Base-by-base conservation (phyloP, 2,329 filamentous ascomycete species). In the Aulographum hederae region DNA sequence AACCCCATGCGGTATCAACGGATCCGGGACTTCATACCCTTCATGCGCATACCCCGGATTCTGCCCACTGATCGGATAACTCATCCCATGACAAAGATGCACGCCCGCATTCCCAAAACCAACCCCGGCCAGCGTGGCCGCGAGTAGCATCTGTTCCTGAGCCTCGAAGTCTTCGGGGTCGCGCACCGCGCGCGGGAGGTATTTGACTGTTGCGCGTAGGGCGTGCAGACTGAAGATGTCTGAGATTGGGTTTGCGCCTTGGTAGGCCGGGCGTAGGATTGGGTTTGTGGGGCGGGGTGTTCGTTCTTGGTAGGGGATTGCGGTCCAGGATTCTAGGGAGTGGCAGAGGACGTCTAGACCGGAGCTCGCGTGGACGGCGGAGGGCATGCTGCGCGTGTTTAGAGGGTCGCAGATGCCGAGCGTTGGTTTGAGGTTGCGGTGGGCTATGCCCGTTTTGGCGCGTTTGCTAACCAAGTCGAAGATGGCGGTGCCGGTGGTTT, bases 71-170 rank as follows among this genome's bases (percentile, higher is more conserved):
- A 98, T 93, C 13, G 89, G 89, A 48, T 98, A 98, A 16, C 80
- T 91, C 86, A 98, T 95, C 50, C 86, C 76, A 49, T 81, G 76
- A 51, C 76, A 81, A 6, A 81, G 63, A 57, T 98, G 89, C 2
- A 98, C 89, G 31, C 91, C 89, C 1, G 91, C 91, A 46, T 98
- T 98, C 14, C 91, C 89, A 51, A 98, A 98, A 0, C 89, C 89
- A 3, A 98, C 84, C 28, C 89, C 89, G 0, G 91, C 89, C 2
- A 98, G 62, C 0, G 89, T 98, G 1, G 89, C 79, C 2, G 89
- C 89, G 14, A 98, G 69, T 18, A 98, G 65, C 91, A 98, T 98
- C 54, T 95, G 74, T 19, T 71, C 78, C 54, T 98, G 89, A 0
- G 91, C 91, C 53, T 95, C 89, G 37, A 70, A 65, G 51, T 98